Percentiles rank a stretch among this genome's conserved stretches.
Conservation (phyloP, 2,329 filamentous ascomycete species). For the Trichoderma brevicompactum region DNA sequence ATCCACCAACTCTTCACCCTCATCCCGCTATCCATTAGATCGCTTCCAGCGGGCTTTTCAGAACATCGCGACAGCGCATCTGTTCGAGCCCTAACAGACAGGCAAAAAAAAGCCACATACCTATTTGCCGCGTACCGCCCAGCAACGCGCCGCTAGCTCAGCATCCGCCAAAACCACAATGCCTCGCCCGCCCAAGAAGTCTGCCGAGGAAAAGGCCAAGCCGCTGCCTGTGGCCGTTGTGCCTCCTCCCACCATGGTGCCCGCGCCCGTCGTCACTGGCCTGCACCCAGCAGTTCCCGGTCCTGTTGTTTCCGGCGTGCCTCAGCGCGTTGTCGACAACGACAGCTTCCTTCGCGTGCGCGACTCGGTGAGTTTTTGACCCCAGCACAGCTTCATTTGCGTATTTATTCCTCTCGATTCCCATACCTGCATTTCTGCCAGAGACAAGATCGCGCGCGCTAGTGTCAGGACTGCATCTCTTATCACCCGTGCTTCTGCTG, state of each 20-base stretch:
- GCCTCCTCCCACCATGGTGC: conserved; percentile 47
- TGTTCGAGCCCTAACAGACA: neutral
- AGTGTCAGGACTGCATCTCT: neutral
- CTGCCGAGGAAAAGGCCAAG: conserved; percentile 46
- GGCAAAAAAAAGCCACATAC: neutral
- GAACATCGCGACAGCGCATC: conserved; percentile 26
- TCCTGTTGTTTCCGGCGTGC: conserved; percentile 32
- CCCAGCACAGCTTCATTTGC: neutral
- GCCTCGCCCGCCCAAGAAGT: conserved; percentile 54
- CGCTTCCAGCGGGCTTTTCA: conserved; percentile 26
- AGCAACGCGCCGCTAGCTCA: conserved; percentile 23
- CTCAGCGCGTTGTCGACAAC: conserved; percentile 60
- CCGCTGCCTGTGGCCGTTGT: conserved; percentile 40
- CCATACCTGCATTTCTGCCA: neutral
- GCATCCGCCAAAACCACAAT: conserved; percentile 38
- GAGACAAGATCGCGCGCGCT: conserved; percentile 3
- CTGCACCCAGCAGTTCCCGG: conserved; percentile 31
- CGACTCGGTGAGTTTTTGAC: conserved; percentile 71
- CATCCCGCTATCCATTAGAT: conserved; percentile 28
- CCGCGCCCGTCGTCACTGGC: conserved; percentile 38
- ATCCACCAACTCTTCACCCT: conserved; percentile 32
- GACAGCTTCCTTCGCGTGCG: conserved; percentile 80
- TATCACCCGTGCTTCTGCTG: neutral
- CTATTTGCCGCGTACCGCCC: neutral
- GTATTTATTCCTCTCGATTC: neutral